phyloP scores from a whole-genome alignment of 805 yeast species.

The Cyberlindnera maritima region DNA sequence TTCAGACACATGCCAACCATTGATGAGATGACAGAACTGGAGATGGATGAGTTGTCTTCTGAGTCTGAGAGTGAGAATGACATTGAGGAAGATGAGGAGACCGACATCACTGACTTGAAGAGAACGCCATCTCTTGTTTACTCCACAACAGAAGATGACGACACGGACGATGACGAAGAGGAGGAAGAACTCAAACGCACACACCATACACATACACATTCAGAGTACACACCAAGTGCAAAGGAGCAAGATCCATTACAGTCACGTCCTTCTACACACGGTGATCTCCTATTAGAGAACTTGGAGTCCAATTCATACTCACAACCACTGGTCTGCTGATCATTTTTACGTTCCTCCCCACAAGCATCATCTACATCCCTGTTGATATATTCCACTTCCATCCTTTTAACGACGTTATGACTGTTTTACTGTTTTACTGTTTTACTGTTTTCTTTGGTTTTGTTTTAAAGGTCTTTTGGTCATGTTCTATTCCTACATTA shows the following conservation, averaged over 20 bases:
- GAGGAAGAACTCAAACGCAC: background rate
- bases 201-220: background rate
- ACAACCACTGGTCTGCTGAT: background rate
- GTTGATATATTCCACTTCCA: background rate
- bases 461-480: background rate
- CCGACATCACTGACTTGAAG: constrained; percentile 21
- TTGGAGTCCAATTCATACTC: background rate
- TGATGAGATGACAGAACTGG: constrained; percentile 23
- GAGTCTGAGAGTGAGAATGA: constrained; percentile 5
- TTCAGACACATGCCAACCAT: constrained; percentile 25
- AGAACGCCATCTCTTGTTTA: constrained; percentile 19
- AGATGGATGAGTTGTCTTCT: constrained; percentile 16
- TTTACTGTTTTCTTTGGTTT: background rate
- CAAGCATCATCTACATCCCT: background rate
- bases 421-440: background rate
- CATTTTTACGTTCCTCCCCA: background rate
- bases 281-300: background rate
- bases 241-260: background rate
- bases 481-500: background rate
- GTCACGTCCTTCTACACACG: background rate
- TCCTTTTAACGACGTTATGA: background rate
- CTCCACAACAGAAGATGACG: constrained; percentile 17
- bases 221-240: background rate
- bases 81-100: constrained; percentile 18
- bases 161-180: constrained; percentile 13